These are phyloP conservation scores for Trichoderma cornu-damae DNA, from an alignment of 2,329 filamentous ascomycete species.

Conservation along the genomic window DNA sequence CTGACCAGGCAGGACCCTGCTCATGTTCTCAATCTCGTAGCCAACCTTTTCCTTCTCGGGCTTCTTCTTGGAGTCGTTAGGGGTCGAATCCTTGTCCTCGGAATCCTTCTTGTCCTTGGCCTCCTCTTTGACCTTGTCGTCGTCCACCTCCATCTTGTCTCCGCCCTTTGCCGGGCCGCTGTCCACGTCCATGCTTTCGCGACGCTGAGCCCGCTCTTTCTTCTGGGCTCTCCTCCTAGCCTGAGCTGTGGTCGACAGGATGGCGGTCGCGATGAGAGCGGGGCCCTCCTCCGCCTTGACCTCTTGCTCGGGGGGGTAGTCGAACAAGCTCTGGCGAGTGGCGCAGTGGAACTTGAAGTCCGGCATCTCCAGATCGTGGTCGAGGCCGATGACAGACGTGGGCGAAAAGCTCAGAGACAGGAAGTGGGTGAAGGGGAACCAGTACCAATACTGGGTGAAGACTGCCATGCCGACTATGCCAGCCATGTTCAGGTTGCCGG, in stretches of 20 bases:
- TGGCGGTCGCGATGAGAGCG: constrained; percentile 89
- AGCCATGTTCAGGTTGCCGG: constrained; percentile 97
- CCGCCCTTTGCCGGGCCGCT: constrained; percentile 56
- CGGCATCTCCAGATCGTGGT: constrained; percentile 88
- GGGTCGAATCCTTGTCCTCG: constrained; percentile 53
- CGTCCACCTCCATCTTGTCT: constrained; percentile 87
- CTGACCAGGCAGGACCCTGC: constrained; percentile 82
- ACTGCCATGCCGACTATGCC: constrained; percentile 97
- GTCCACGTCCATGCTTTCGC: constrained; percentile 95
- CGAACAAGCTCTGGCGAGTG: constrained; percentile 89
- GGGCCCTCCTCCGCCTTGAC: constrained; percentile 91
- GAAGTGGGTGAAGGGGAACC: constrained; percentile 99
- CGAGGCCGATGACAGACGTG: constrained; percentile 89
- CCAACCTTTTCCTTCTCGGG: constrained; percentile 93
- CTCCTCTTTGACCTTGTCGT: constrained; percentile 54
- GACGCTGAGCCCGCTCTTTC: constrained; percentile 83
- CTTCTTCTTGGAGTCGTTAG: constrained; percentile 74
- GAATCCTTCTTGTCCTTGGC: constrained; percentile 55
- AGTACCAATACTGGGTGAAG: constrained; percentile 99
- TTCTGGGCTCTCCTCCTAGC: constrained; percentile 91
- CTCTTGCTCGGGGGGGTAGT: constrained; percentile 95
- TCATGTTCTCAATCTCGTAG: constrained; percentile 96
- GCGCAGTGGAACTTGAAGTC: constrained; percentile 95
- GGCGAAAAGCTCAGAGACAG: constrained; percentile 93
- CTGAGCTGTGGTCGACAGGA: constrained; percentile 93